Evolutionary conservation across 192 early-diverging fungal genomes (phyloP), one percentile per base, ranked within the genome.

Genomic region (Podila epicladia): DNA sequence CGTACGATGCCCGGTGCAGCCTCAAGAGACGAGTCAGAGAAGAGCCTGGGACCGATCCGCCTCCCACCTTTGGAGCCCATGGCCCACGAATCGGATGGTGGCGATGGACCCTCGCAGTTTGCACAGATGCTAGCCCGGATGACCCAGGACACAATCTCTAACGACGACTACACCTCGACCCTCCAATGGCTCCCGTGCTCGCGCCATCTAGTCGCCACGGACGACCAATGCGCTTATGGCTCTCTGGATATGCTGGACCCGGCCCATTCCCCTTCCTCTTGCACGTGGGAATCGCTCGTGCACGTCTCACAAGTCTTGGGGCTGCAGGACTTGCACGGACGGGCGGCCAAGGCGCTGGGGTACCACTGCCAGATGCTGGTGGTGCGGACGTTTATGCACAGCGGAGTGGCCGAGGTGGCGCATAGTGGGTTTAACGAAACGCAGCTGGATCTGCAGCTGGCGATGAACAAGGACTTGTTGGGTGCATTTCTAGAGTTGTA

Each of bases 201-300:
- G 24, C 53, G 24, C 29, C 29, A 3, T 1, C n/a, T n/a, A 0
- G 24, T 24, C 22, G 24, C 35, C 33, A 35, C 2, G 20, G 20
- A 53, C 51, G 13, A 8, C 53, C 20, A 24, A 7, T 5, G 19
- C 17, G n/a, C 0, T 3, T 5, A 20, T n/a, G 50, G 50, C 50
- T 22, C 19, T n/a, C 50, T 53, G 50, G n/a, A 19, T 15, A 20
- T n/a, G 49, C 4, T n/a, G 9, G 35, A 37, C 9, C 9, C 35
- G 35, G 1, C 9, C 35, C 35, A 35, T 5, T 29, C 51, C 8
- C 26, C 19, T 53, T 53, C 50, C 19, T 26, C n/a, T 0, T 72
- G 75, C 63, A 63, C 75, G 19, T 78, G 69, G 69, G 75, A 78
- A 31, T 26, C 33, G 11, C 59, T 78, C 6, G 32, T 78, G 12